Evolutionary conservation across 306 rosid species (phyloP), one percentile per base, ranked within the genome.

Genomic region (Vigna trinervia): DNA sequence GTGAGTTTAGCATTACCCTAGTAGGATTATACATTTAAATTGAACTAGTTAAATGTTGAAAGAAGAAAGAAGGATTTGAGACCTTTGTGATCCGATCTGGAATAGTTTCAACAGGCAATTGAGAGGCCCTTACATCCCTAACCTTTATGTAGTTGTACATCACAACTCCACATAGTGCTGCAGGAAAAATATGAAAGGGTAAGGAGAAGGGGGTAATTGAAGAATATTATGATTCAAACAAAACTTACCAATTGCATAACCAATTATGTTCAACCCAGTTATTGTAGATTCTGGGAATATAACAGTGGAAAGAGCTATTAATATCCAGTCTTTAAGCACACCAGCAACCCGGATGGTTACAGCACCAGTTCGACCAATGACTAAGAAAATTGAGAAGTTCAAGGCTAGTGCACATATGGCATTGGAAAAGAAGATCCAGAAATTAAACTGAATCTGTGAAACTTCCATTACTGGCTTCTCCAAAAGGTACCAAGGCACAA

Each of bases 291-390:
- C 97, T 1, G 97, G 97, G 82, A 92, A 92, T 85, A 92, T 79
- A 53, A 90, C 92, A 32, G 97, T 90, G 58, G 97, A 92, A 48
- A 92, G 92, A 80, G 96, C 96, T 82, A 92, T 92, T 56, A 92
- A 83, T 68, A 92, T 92, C 97, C 97, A 92, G 88, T 92, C 97
- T 80, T 92, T 92, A 19, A 92, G 82, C 81, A 92, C 97, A 41
- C 97, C 97, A 38, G 97, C 97, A 26, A 92, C 97, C 38, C 97
- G 93, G 47, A 90, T 77, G 45, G 97, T 92, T 56, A 92, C 96
- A 79, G 97, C 97, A 77, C 97, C 97, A 48, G 96, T 92, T 92
- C 97, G 86, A 65, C 96, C 97, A 58, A 92, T 92, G 69, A 88
- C 97, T 79, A 92, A 84, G 90, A 90, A 92, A 67, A 87, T 92